Conservation (phyloP, 1,284 basidiomycete species). For the Ustilago trichophora region DNA sequence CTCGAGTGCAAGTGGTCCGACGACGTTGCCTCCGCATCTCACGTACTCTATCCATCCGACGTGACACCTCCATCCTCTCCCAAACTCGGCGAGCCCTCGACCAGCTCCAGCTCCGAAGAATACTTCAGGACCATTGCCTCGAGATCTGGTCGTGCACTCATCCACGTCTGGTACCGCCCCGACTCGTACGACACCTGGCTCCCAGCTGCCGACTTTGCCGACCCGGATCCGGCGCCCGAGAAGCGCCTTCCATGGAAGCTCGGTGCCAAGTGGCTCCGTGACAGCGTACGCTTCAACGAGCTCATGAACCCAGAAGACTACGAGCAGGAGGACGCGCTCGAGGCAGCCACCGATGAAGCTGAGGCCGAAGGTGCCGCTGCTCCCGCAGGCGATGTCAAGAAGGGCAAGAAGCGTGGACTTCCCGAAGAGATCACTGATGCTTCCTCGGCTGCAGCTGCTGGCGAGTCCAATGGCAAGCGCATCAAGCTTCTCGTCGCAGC, state of each 20-base stretch:
- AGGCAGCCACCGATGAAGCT: slow-evolving; percentile 16
- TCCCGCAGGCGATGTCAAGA: slow-evolving; percentile 14
- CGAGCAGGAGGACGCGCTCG: slow-evolving; percentile 56
- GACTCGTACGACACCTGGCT: slow-evolving; percentile 67
- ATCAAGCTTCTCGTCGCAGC: slow-evolving; percentile 63
- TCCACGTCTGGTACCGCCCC: slow-evolving; percentile 67
- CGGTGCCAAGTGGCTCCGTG: slow-evolving; percentile 59
- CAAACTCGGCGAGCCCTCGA: slow-evolving; percentile 29
- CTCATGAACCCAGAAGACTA: slow-evolving; percentile 67
- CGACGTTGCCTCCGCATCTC: slow-evolving; percentile 50
- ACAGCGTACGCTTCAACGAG: slow-evolving; percentile 63
- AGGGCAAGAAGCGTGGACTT: slow-evolving; percentile 59
- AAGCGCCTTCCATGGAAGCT: slow-evolving; percentile 54
- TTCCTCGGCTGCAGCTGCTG: slow-evolving; percentile 29
- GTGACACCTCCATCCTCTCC: slow-evolving; percentile 47
- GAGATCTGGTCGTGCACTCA: slow-evolving; percentile 58
- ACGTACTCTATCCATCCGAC: slow-evolving; percentile 54
- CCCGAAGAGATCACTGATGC: slow-evolving; percentile 61
- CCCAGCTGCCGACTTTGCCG: slow-evolving; percentile 62
- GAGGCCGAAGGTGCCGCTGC: slow-evolving; percentile 29
- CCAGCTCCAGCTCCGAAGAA: slow-evolving; percentile 35
- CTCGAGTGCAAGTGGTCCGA: slow-evolving; percentile 61
- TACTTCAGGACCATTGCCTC: slow-evolving; percentile 65
- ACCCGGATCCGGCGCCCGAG: slow-evolving; percentile 63
- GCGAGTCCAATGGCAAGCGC: slow-evolving; percentile 52